A percentile compares a stretch with the other conserved stretches of the same genome.
These are phyloP conservation scores for Mentha longifolia DNA, from an alignment of 257 asterid genomes.

Conservation along the genomic window DNA sequence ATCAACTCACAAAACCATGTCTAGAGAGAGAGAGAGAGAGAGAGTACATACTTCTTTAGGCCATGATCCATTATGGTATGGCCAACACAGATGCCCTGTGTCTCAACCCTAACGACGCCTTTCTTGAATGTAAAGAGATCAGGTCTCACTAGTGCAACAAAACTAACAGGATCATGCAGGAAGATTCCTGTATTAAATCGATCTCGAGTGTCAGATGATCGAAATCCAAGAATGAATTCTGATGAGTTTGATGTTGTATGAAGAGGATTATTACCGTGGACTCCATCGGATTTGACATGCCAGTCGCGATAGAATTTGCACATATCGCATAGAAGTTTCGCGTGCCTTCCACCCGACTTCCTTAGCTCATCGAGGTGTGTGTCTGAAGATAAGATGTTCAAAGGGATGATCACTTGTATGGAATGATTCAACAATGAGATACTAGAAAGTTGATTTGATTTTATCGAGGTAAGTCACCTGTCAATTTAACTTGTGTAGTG, in stretches of 20 bases:
- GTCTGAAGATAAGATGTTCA: slow-evolving; percentile 53
- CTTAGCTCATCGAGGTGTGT: slow-evolving; percentile 67
- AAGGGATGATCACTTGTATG: background rate
- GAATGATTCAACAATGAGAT: slow-evolving; percentile 14
- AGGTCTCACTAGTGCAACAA: slow-evolving; percentile 84
- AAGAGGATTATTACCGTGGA: slow-evolving; percentile 61
- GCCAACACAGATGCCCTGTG: slow-evolving; percentile 91
- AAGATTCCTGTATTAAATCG: slow-evolving; percentile 61
- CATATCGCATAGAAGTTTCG: slow-evolving; percentile 60
- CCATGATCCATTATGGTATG: slow-evolving; percentile 94
- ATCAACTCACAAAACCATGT: background rate
- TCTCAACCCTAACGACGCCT: slow-evolving; percentile 96
- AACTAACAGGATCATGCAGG: slow-evolving; percentile 93
- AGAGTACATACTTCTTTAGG: slow-evolving; percentile 58
- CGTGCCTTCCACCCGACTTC: slow-evolving; percentile 75
- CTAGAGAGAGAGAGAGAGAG: background rate
- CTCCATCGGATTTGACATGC: slow-evolving; percentile 92
- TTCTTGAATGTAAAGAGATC: slow-evolving; percentile 90
- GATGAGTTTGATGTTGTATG: background rate
- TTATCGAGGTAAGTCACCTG: slow-evolving; percentile 53
- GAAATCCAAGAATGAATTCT: background rate
- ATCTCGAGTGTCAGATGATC: background rate
- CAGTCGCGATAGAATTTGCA: slow-evolving; percentile 94
- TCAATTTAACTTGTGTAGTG: slow-evolving; percentile 83
- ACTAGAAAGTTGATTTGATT: background rate